Base-by-base conservation (phyloP, 2,329 filamentous ascomycete species). In the Graphilbum fragrans region DNA sequence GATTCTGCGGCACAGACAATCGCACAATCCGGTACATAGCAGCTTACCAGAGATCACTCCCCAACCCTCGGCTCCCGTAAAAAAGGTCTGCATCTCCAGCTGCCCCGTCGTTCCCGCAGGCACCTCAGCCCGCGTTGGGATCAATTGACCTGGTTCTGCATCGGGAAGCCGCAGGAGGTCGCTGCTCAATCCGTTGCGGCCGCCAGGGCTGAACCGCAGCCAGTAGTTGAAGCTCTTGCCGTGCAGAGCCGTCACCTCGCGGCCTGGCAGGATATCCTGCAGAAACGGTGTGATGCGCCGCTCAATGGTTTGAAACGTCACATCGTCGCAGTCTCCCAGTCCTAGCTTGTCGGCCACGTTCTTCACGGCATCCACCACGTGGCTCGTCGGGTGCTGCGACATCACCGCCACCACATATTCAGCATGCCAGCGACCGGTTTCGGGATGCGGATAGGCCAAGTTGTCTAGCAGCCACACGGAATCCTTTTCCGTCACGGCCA, bases 401-500 rank as follows among this genome's bases (percentile, higher is more conserved):
- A 95, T 94, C 43, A 86, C 84, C 35, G 83, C 85, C 2, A 82
- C 77, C 0, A 94, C 78, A 47, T 88, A 87, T 55, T 95, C 86
- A 21, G 82, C 82, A 53, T 84, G 70, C 86, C 87, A 95, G n/a
- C 40, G 55, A 58, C n/a, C 7, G 11, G 7, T 17, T 5, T 17
- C 32, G 32, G 4, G n/a, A 16, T 5, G n/a, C 7, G 32, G 32
- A 57, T 82, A 90, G 5, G 87, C 88, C 3, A 84, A 90, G 54
- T 92, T 94, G 64, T 96, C 87, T 37, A 95, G 67, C 8, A 95
- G 66, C 90, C 90, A 95, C 33, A 95, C 78, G 14, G 74, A 77
- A 57, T 94, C 82, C 32, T 74, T 62, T 16, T 69, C 66, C 41
- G 77, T 71, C 37, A 86, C 72, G 27, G 68, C 63, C 36, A 70